Percentiles rank a stretch among this genome's conserved stretches.
Conservation (phyloP, 805 yeast species). For the Metschnikowia noctiluminum region DNA sequence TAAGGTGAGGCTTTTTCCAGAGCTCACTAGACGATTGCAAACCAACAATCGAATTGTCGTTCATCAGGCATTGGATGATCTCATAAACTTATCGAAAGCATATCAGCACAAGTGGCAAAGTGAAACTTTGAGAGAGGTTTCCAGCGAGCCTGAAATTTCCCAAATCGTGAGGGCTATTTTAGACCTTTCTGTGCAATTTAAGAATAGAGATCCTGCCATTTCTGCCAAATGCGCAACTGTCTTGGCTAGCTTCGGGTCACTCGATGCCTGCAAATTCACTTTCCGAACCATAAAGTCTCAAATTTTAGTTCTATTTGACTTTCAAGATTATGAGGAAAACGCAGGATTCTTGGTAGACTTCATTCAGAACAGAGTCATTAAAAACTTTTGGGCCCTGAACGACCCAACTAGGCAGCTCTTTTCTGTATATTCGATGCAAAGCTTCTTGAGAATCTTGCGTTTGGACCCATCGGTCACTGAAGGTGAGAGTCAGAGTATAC, state of each 20-base stretch:
- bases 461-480: conserved; percentile 29
- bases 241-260: conserved; percentile 71
- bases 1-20: conserved; percentile 41
- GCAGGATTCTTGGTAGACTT: conserved; percentile 60
- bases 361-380: conserved; percentile 68
- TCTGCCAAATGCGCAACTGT: conserved; percentile 63
- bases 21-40: conserved; percentile 52
- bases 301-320: conserved; percentile 55
- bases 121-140: conserved; percentile 36
- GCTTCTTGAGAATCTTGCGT: conserved; percentile 63
- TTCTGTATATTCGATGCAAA: conserved; percentile 87
- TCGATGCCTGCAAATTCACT: conserved; percentile 60
- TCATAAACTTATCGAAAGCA: conserved; percentile 49
- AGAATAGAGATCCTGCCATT: conserved; percentile 44
- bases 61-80: conserved; percentile 65
- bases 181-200: conserved; percentile 55
- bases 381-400: conserved; percentile 84
- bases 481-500: conserved; percentile 18
- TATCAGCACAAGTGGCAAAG: conserved; percentile 49
- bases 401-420: conserved; percentile 82
- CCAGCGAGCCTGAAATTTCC: conserved; percentile 31
- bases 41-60: conserved; percentile 71
- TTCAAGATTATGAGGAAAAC: conserved; percentile 61
- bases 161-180: conserved; percentile 50
- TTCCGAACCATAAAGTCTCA: conserved; percentile 41